Evolutionary conservation across 331 rosid genomes (phyloP).

Genomic region (Malus hybrid): DNA sequence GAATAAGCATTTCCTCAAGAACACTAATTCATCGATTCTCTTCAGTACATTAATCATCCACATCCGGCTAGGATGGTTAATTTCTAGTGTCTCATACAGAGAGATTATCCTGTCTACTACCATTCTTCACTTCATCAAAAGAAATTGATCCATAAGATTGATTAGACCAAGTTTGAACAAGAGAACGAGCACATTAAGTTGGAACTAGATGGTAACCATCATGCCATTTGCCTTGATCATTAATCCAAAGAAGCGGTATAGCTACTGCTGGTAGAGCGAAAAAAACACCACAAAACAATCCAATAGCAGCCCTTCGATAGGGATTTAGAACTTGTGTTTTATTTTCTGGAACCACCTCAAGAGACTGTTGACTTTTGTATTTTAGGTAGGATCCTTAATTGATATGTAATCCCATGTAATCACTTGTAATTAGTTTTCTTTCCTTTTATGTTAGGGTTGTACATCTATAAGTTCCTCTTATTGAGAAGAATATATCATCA

Average conservation of each 20-base stretch:
- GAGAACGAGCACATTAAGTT: conserved; percentile 30
- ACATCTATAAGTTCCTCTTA: too few relatives aligned
- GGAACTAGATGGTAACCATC: conserved; percentile 57
- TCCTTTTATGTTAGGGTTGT: too few relatives aligned
- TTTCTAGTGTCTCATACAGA: neutral
- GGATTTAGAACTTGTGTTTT: neutral
- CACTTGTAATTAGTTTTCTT: too few relatives aligned
- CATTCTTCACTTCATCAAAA: neutral
- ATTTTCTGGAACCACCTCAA: conserved; percentile 27
- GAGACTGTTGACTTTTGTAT: too few relatives aligned
- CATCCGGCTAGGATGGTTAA: neutral
- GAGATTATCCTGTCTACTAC: neutral
- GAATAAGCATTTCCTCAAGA: neutral
- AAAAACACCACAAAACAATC: conserved; percentile 50
- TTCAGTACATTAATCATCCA: neutral
- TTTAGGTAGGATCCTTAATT: too few relatives aligned
- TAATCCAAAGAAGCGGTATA: conserved; percentile 49
- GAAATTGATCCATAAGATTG: neutral
- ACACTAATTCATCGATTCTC: neutral
- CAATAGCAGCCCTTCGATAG: conserved; percentile 25
- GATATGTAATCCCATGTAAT: too few relatives aligned
- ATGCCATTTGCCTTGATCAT: conserved; percentile 28
- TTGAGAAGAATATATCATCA: too few relatives aligned
- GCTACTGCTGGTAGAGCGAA: conserved; percentile 40
- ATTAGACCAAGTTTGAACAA: neutral